A percentile compares a stretch with the other conserved stretches of the same genome.
Conservation (phyloP, 2,329 filamentous ascomycete species). For the Phialemoniopsis sp. region DNA sequence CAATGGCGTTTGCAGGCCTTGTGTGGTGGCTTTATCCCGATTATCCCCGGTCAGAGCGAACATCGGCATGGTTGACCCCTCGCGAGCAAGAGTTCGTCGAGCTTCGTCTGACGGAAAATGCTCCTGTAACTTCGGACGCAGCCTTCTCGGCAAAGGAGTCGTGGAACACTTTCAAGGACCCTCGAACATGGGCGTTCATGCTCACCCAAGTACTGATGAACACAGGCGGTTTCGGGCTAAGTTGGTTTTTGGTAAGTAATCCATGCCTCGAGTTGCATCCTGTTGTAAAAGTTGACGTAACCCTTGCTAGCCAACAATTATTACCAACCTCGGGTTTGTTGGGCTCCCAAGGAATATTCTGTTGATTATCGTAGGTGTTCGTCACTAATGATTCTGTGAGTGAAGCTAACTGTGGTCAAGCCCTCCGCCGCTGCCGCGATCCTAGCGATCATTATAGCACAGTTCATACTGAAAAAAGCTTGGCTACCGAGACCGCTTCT, state of each 20-base stretch:
- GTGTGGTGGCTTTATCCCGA: conserved; percentile 6
- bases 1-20: conserved; percentile 4
- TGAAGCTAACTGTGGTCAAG: background rate
- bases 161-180: conserved; percentile 4
- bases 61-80: conserved; percentile 5
- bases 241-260: conserved; percentile 8
- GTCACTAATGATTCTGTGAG: background rate
- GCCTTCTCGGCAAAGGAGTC: conserved; percentile 3
- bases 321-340: too few species aligned
- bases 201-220: conserved; percentile 8
- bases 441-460: conserved; percentile 2
- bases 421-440: conserved; percentile 4
- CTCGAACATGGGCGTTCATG: conserved; percentile 7
- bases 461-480: conserved; percentile 2
- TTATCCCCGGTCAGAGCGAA: conserved; percentile 4
- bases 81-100: conserved; percentile 9
- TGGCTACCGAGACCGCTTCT: conserved; percentile 5
- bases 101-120: conserved; percentile 5
- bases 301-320: too few species aligned
- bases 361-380: conserved; percentile 3
- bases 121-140: conserved; percentile 4
- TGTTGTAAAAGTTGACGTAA: too few species aligned
- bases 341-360: conserved; percentile 7
- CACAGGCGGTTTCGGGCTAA: conserved; percentile 7
- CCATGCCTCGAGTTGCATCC: too few species aligned